Percentiles rank a stretch among this genome's conserved stretches.
Evolutionary conservation across 169 alveolate species (phyloP).

Genomic region (Plasmodium vivax): DNA sequence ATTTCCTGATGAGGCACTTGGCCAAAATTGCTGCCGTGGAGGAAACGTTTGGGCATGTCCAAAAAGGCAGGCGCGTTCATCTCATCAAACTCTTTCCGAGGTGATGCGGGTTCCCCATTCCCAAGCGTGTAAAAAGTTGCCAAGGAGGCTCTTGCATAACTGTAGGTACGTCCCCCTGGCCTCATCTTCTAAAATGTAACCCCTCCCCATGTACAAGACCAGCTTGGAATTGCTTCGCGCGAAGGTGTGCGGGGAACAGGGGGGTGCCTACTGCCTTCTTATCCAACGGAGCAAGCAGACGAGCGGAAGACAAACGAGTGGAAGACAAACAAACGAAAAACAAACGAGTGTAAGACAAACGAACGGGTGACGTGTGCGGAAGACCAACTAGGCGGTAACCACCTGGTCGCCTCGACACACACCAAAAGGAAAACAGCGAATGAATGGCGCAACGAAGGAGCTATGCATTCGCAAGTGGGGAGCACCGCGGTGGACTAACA

Average conservation of each 20-base stretch:
- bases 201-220: neutral
- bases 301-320: neutral
- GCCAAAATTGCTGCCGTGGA: conserved; percentile 32
- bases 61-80: conserved; percentile 28
- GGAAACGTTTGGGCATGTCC: conserved; percentile 44
- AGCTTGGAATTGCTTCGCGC: neutral
- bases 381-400: neutral
- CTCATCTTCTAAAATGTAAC: too few relatives aligned
- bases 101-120: neutral
- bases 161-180: neutral
- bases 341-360: neutral
- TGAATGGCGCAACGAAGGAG: neutral
- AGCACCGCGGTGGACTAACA: neutral
- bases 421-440: neutral
- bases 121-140: too few relatives aligned
- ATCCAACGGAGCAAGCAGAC: neutral
- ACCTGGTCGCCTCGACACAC: neutral
- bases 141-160: neutral
- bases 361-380: neutral
- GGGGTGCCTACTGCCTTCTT: neutral
- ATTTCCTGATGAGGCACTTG: conserved; percentile 37
- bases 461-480: neutral
- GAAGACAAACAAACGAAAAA: neutral
- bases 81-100: conserved; percentile 50
- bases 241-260: neutral